Evolutionary conservation across 306 rosid species (phyloP), one percentile per base, ranked within the genome.

Genomic region (Casuarina cunninghamiana): DNA sequence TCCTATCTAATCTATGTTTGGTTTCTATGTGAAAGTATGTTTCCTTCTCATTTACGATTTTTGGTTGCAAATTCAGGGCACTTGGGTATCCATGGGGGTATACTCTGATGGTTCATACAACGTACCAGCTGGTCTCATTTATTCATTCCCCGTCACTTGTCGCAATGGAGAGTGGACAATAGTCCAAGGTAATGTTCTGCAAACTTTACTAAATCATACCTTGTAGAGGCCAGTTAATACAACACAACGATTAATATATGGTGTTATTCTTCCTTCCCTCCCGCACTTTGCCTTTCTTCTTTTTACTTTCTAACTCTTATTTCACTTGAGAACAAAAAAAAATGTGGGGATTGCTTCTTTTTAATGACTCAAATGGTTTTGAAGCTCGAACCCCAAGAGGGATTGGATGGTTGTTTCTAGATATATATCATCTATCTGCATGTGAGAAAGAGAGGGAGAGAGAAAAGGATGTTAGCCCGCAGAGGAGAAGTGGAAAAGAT

Each of bases 21-120:
- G 26, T 41, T 55, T 46, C 9, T 54, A 35, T 77, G 19, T 11
- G 39, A 53, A 26, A 13, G 69, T 26, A 41, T 43, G 10, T 70
- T 50, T 77, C 37, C 6, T 15, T 46, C 68, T 72, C 46, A 38
- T 48, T 77, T 68, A 60, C 69, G 49, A 70, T 26, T 26, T 26
- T 78, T 38, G 78, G 39, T 5, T 77, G 61, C 83, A 50, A 58
- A 78, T 78, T 65, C 60, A 96, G 99, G 98, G 99, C 32, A 93
- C 97, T 53, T 96, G 90, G 88, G 99, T 96, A 15, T 96, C 99
- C 61, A 93, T 96, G 99, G 99, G 99, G 78, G 97, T 93, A 37
- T 93, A 93, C 78, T 96, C 99, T 41, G 99, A 96, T 83, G 98
- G 98, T 71, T 96, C 99, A 3, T 96, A 93, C 93, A 84, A 90